Conservation (phyloP, 805 yeast genomes). For the Nakazawaea pomicola region DNA sequence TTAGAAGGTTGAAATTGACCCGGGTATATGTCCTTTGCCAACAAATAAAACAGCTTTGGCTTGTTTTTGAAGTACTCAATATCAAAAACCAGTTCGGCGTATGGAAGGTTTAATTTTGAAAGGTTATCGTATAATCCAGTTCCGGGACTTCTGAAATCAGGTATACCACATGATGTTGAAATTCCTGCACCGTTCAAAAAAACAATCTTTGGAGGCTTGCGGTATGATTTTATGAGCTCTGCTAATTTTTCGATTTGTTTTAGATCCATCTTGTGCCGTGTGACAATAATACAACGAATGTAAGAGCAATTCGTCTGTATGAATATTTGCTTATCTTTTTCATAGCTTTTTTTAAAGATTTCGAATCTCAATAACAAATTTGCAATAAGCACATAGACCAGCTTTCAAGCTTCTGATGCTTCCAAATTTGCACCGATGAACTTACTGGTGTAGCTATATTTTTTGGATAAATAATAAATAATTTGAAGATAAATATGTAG, state of each 20-base stretch:
- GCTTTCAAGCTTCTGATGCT: too few relatives aligned
- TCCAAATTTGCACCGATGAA: too few relatives aligned
- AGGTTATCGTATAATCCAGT: conserved; percentile 87
- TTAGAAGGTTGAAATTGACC: conserved; percentile 80
- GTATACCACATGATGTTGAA: conserved; percentile 91
- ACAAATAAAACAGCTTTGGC: conserved; percentile 80
- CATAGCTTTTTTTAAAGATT: background rate
- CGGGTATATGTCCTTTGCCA: conserved; percentile 84
- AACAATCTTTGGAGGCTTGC: conserved; percentile 35
- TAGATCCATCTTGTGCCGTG: background rate
- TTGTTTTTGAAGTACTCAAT: conserved; percentile 69
- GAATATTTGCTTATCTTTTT: too few relatives aligned
- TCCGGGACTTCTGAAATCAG: conserved; percentile 88
- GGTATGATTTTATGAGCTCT: conserved; percentile 6
- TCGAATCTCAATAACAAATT: background rate
- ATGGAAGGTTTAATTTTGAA: conserved; percentile 70
- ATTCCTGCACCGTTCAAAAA: conserved; percentile 91
- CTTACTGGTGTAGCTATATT: background rate
- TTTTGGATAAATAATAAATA: conserved; percentile 3
- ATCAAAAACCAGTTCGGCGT: conserved; percentile 94
- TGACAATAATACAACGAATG: too few relatives aligned
- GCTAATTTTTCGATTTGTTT: conserved; percentile 5
- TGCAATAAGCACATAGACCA: background rate
- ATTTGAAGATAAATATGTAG: background rate
- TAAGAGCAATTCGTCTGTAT: too few relatives aligned